These are phyloP conservation scores for Saccharomyces uvarum DNA, from an alignment of 1,139 yeast genomes.

Conservation along the genomic window DNA sequence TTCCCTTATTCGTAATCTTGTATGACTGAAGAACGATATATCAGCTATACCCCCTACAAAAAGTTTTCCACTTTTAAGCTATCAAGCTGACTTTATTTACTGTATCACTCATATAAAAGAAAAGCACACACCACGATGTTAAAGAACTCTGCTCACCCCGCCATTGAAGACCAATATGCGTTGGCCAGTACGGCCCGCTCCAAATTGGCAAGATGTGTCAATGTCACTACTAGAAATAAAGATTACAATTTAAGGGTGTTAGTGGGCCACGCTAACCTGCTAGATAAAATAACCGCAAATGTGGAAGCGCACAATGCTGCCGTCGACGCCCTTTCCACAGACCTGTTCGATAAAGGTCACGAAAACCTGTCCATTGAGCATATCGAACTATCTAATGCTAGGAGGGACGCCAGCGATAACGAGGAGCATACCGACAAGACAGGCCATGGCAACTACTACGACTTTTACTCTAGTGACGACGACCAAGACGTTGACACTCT, in stretches of 20 bases:
- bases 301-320: constrained; percentile 8
- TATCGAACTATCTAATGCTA: neutral
- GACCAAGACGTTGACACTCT: neutral
- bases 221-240: constrained; percentile 8
- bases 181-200: constrained; percentile 20
- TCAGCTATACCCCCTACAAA: neutral
- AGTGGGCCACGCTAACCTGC: constrained; percentile 27
- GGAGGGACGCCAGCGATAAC: neutral
- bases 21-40: neutral
- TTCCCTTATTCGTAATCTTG: neutral
- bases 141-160: constrained; percentile 8
- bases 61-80: neutral
- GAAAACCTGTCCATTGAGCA: neutral
- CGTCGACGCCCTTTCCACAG: neutral
- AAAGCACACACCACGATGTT: neutral
- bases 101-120: neutral
- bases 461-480: neutral
- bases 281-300: constrained; percentile 20
- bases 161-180: constrained; percentile 17
- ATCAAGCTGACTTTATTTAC: neutral
- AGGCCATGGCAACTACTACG: neutral
- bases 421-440: neutral
- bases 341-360: neutral
- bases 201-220: constrained; percentile 19
- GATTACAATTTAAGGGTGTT: constrained; percentile 24